Percentiles rank a stretch among this genome's conserved stretches.
These are phyloP conservation scores for Synura sp. DNA, from an alignment of 352 stramenopile genomes.

Conservation along the genomic window DNA sequence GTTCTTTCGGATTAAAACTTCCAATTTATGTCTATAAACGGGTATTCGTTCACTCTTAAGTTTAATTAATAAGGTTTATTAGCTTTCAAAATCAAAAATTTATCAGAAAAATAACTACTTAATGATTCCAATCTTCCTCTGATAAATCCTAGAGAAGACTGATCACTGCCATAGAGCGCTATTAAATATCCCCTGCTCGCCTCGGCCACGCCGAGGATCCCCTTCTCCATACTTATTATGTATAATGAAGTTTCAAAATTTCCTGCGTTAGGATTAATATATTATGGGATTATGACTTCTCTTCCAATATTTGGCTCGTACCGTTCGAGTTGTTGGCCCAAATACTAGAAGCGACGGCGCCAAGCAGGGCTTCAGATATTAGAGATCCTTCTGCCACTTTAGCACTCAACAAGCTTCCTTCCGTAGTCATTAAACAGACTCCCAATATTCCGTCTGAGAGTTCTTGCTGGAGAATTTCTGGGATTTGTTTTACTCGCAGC, in stretches of 20 bases:
- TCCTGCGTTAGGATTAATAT: too few species aligned
- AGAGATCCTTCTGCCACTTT: not conserved
- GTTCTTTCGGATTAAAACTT: too few species aligned
- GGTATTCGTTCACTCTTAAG: too few species aligned
- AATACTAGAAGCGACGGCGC: not conserved
- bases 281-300: too few species aligned
- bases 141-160: too few species aligned
- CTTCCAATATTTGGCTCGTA: too few species aligned
- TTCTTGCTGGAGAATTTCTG: not conserved
- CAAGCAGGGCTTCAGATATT: not conserved
- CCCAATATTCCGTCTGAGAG: constrained; percentile 36
- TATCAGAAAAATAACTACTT: too few species aligned
- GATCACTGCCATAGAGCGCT: too few species aligned
- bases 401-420: not conserved
- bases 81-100: too few species aligned
- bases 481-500: not conserved
- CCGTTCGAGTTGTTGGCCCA: not conserved
- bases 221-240: not conserved
- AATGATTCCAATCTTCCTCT: too few species aligned
- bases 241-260: not conserved
- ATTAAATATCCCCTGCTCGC: not conserved
- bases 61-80: too few species aligned
- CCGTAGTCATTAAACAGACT: constrained; percentile 10
- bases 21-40: too few species aligned
- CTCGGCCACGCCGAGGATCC: not conserved